These are phyloP conservation scores for Fusarium miscanthi DNA, from an alignment of 2,329 filamentous ascomycete species.

Conservation along the genomic window DNA sequence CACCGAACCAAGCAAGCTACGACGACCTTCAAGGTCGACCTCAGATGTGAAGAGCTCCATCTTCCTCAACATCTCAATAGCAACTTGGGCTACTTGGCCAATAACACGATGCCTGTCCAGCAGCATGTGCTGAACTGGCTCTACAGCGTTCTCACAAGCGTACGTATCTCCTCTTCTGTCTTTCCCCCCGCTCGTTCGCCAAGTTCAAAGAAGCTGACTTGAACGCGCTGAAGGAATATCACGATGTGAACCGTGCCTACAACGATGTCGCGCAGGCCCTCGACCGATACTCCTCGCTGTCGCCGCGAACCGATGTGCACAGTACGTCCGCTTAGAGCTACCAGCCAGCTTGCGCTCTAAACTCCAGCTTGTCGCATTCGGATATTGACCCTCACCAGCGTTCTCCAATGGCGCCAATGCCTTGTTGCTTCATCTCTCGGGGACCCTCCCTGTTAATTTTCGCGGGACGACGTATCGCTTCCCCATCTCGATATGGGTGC, in stretches of 20 bases:
- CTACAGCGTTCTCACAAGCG: conserved; percentile 87
- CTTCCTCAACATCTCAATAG: not conserved
- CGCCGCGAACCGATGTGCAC: conserved; percentile 92
- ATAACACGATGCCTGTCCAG: conserved; percentile 73
- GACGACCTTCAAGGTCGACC: conserved; percentile 28
- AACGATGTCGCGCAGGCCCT: conserved; percentile 88
- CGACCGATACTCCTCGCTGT: conserved; percentile 80
- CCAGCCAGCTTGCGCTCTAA: conserved; percentile 20
- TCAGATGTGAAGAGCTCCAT: conserved; percentile 28
- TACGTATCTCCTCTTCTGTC: conserved; percentile 52
- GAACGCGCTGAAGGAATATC: conserved; percentile 77
- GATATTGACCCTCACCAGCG: conserved; percentile 61
- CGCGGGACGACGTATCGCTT: conserved; percentile 91
- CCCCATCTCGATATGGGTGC: conserved; percentile 92
- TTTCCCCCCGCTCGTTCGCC: conserved; percentile 19
- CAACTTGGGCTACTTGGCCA: not conserved
- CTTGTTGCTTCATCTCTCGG: conserved; percentile 85
- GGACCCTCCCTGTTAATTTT: conserved; percentile 92
- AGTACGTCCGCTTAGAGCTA: conserved; percentile 66
- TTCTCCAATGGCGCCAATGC: conserved; percentile 90
- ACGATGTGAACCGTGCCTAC: conserved; percentile 92
- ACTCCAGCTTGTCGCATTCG: conserved; percentile 11
- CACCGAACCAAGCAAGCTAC: conserved; percentile 14
- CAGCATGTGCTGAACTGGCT: conserved; percentile 96
- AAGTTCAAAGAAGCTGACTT: conserved; percentile 15